Evolutionary conservation across 164 flowering plant genomes (phyloP).

Genomic region (Malania oleifera): DNA sequence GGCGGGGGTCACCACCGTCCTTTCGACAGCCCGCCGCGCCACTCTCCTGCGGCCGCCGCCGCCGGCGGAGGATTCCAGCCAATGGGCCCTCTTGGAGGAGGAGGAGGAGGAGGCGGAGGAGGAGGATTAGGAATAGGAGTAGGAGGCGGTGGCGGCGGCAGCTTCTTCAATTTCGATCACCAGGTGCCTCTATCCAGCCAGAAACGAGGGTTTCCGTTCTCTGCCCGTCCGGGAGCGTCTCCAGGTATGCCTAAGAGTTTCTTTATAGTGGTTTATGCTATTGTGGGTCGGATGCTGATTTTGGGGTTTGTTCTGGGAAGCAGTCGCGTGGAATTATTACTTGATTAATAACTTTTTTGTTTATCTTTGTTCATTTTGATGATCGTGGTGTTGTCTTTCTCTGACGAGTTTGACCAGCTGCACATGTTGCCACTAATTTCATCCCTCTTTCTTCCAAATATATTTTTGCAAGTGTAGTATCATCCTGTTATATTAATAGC

Average conservation of each 20-base stretch:
- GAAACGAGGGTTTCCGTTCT: conserved; percentile 57
- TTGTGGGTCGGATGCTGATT: no score
- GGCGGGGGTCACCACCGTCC: conserved; percentile 14
- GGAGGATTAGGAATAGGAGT: conserved; percentile 25
- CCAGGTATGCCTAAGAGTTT: conserved; percentile 31
- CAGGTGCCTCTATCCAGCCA: conserved; percentile 43
- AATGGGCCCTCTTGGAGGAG: conserved; percentile 9
- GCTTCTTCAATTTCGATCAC: conserved; percentile 21
- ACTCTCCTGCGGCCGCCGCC: conserved; percentile 12
- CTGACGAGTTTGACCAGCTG: no score
- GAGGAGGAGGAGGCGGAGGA: conserved; percentile 12
- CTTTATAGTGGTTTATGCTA: no score
- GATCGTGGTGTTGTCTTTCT: no score
- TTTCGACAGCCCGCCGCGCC: conserved; percentile 40
- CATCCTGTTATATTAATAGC: no score
- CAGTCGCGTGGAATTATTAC: no score
- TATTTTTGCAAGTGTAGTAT: no score
- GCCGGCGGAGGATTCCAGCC: conserved; percentile 7
- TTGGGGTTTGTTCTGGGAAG: not conserved
- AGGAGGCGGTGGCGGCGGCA: conserved; percentile 13
- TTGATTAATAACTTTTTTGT: no score
- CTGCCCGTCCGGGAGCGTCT: conserved; percentile 40
- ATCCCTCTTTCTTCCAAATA: no score
- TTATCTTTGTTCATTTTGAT: no score
- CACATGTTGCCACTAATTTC: no score